Conservation (phyloP, 805 yeast genomes). For the Torulaspora microellipsoides region DNA sequence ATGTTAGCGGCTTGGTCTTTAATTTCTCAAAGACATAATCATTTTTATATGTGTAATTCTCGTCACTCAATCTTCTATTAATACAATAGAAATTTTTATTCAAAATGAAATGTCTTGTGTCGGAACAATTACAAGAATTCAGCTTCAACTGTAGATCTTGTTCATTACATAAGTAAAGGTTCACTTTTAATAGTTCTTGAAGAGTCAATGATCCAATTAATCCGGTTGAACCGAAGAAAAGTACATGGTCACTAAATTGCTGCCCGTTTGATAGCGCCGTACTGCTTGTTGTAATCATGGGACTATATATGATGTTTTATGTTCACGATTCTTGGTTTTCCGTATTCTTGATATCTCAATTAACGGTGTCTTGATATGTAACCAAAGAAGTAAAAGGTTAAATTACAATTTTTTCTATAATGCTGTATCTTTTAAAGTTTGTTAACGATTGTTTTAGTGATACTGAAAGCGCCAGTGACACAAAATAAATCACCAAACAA, state of each 20-base stretch:
- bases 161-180: slow-evolving; percentile 9
- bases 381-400: too few species aligned
- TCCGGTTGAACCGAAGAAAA: slow-evolving; percentile 26
- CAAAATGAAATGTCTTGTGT: slow-evolving; percentile 4
- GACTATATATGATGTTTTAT: not conserved
- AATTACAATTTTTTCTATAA: too few species aligned
- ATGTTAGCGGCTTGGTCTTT: slow-evolving; percentile 1
- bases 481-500: too few species aligned
- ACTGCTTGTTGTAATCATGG: not conserved
- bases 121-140: not conserved
- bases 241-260: slow-evolving; percentile 10
- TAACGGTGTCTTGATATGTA: too few species aligned
- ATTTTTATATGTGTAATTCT: not conserved
- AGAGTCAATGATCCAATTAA: slow-evolving; percentile 18
- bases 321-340: too few species aligned
- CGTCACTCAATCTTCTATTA: slow-evolving; percentile 4
- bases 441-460: too few species aligned
- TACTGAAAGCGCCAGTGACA: too few species aligned
- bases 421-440: too few species aligned
- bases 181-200: slow-evolving; percentile 11
- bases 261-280: not conserved
- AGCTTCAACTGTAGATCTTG: slow-evolving; percentile 8
- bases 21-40: slow-evolving; percentile 5
- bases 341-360: too few species aligned
- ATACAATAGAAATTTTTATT: slow-evolving; percentile 10